A percentile compares a stretch with the other conserved stretches of the same genome.
Conservation (phyloP, 192 early-diverging fungal genomes). For the Umbelopsis sp. region DNA sequence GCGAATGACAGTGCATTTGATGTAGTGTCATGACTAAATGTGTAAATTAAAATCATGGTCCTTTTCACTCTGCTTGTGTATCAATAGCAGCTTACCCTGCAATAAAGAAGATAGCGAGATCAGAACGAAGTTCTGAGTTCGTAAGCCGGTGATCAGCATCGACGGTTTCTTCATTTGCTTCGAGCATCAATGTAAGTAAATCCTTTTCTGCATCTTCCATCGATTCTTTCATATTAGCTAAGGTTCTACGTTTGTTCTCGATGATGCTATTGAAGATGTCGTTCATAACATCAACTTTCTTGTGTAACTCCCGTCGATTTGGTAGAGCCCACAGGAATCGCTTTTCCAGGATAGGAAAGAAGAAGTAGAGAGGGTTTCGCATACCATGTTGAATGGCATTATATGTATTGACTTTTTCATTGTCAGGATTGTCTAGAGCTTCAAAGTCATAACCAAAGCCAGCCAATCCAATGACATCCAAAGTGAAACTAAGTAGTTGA, state of each 20-base stretch:
- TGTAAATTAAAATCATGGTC: too few species aligned
- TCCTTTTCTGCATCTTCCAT: constrained; percentile 35
- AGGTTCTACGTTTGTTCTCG: constrained; percentile 16
- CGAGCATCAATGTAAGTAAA: constrained; percentile 30
- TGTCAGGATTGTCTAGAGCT: constrained; percentile 11
- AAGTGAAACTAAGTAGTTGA: constrained; percentile 9
- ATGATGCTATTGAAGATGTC: constrained; percentile 22
- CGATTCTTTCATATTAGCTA: neutral
- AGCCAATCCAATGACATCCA: constrained; percentile 33
- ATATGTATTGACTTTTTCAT: constrained; percentile 14
- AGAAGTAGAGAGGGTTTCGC: neutral
- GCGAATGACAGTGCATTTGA: constrained; percentile 4
- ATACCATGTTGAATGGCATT: neutral
- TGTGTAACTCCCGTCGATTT: neutral
- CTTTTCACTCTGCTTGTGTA: too few species aligned
- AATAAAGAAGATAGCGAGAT: constrained; percentile 6
- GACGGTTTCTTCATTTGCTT: constrained; percentile 9
- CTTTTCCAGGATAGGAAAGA: constrained; percentile 27
- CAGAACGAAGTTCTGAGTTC: constrained; percentile 10
- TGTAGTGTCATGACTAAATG: constrained; percentile 23
- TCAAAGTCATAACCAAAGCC: constrained; percentile 37
- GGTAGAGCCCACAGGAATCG: constrained; percentile 17
- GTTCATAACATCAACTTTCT: constrained; percentile 18
- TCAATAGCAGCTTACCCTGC: neutral
- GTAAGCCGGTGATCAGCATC: neutral